Percentiles rank a stretch among this genome's conserved stretches.
These are phyloP conservation scores for Malassezia arunalokei DNA, from an alignment of 1,284 basidiomycete species.

Conservation along the genomic window DNA sequence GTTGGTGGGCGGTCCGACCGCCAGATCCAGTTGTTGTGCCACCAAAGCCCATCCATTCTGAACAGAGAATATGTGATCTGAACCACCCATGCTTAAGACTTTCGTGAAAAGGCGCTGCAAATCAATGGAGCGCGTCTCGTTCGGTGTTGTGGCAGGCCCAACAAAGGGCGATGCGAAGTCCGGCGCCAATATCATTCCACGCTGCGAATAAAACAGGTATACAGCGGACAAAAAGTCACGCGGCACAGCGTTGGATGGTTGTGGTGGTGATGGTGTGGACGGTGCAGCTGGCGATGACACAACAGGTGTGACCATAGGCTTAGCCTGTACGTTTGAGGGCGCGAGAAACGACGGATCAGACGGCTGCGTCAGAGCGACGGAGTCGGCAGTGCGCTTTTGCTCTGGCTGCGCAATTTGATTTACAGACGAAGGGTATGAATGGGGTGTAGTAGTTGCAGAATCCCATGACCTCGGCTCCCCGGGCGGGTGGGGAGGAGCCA, in stretches of 20 bases:
- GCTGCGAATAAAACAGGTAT: slow-evolving; percentile 30
- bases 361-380: background rate
- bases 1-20: slow-evolving; percentile 22
- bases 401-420: background rate
- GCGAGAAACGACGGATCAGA: background rate
- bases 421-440: no score
- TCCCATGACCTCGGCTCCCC: no score
- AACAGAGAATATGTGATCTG: slow-evolving; percentile 22
- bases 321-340: no score
- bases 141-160: slow-evolving; percentile 25
- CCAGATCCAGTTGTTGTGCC: slow-evolving; percentile 31
- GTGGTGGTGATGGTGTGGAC: background rate
- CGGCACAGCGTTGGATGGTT: slow-evolving; percentile 13
- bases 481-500: no score
- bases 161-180: slow-evolving; percentile 26
- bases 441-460: no score
- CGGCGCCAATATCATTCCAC: slow-evolving; percentile 27
- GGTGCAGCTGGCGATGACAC: background rate
- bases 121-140: slow-evolving; percentile 33
- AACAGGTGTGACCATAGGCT: no score
- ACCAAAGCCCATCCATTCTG: slow-evolving; percentile 37
- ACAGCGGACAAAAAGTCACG: slow-evolving; percentile 32
- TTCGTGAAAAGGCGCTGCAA: slow-evolving; percentile 30
- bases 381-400: background rate
- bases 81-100: slow-evolving; percentile 30